Evolutionary conservation across 768 basidiomycete genomes (phyloP), one percentile per base, ranked within the genome.

Genomic region (Hirschioporus abietinus): DNA sequence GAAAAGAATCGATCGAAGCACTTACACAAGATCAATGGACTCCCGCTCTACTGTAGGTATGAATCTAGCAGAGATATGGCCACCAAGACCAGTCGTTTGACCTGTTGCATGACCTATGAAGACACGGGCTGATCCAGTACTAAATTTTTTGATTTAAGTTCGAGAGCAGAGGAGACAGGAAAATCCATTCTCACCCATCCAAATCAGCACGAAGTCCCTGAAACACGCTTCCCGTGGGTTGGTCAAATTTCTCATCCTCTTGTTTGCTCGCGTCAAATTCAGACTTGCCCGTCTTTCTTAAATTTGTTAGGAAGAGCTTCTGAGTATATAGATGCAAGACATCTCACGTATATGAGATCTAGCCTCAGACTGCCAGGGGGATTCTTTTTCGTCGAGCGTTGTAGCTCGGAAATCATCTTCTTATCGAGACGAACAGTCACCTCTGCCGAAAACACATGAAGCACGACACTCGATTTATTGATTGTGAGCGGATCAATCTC

Each of bases 21-120:
- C 88, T 76, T 72, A 92, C 89, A 94, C 89, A 34, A 96, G 80
- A 76, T 93, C 95, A 69, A 96, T 90, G 0, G 91, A 91, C 78
- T 99, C 96, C 68, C 96, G 86, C 75, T 99, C 96, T 8, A 99
- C 96, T 0, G 96, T 98, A 10, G 95, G 93, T 66, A 99, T 96
- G 73, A 97, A 97, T 1, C 95, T 82, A 9, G 92, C 89, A 0
- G 93, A 82, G 71, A 90, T 81, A 66, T 89, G 85, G 0, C 87
- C 87, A 1, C 84, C 85, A 15, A 84, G 80, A 35, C 96, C 96
- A 0, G 95, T 96, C 10, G 95, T 96, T 77, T 99, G 96, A 5
- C 84, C 89, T 3, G 95, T 97, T 18, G 93, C 87, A 75, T 96
- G 94, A 17, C 94, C 93, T 68, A 97, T 95, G 76, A 95, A 97